These are phyloP conservation scores for Trifolium dubium DNA, from an alignment of 306 rosid species.

Conservation along the genomic window DNA sequence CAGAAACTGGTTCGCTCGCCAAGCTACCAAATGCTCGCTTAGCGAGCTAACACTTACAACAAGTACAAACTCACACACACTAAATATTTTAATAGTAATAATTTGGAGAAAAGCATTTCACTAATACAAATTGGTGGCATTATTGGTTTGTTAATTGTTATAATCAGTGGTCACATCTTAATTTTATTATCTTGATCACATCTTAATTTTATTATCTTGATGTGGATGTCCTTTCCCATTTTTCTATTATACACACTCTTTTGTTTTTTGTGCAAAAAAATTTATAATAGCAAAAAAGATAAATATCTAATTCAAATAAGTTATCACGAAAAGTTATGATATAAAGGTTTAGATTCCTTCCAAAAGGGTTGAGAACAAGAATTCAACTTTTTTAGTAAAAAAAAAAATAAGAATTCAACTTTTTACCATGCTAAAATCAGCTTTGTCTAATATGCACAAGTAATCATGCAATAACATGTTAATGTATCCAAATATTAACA, in stretches of 20 bases:
- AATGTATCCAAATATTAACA: constrained; percentile 1
- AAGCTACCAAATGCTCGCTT: no score
- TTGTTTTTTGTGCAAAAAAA: not conserved
- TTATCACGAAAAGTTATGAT: no score
- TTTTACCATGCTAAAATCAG: no score
- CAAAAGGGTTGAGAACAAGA: not conserved
- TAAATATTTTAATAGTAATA: not conserved
- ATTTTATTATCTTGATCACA: constrained; percentile 22
- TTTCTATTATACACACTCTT: constrained; percentile 15
- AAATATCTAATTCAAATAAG: no score
- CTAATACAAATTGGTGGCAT: constrained; percentile 27
- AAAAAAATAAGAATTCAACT: no score
- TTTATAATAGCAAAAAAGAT: not conserved
- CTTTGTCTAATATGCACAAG: no score
- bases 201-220: not conserved
- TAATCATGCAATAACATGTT: no score
- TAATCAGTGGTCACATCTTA: constrained; percentile 43
- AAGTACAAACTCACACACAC: not conserved
- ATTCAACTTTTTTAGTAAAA: no score
- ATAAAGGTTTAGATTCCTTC: no score
- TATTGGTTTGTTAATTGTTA: not conserved
- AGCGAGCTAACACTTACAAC: no score
- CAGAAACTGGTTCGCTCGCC: no score
- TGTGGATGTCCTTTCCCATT: constrained; percentile 35
- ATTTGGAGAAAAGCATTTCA: constrained; percentile 40